Conservation (phyloP, 352 stramenopile genomes). For the Phytophthora hibernalis region DNA sequence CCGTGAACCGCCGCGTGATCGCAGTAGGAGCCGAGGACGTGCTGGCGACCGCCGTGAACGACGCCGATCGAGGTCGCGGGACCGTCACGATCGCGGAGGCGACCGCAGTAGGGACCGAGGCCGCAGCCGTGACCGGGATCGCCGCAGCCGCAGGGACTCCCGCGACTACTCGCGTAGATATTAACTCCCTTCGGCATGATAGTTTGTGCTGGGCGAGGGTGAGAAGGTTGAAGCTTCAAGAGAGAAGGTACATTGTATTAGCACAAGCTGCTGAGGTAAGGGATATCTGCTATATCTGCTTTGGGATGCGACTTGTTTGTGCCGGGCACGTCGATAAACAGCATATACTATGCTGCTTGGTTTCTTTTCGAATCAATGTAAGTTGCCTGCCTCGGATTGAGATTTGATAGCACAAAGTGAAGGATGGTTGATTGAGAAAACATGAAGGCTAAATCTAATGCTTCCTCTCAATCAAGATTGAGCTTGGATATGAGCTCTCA, state of each 20-base stretch:
- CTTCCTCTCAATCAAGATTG: background rate
- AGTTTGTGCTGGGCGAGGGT: background rate
- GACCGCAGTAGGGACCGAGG: slow-evolving; percentile 54
- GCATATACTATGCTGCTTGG: slow-evolving; percentile 2
- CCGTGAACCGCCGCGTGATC: slow-evolving; percentile 34
- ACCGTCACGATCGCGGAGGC: slow-evolving; percentile 48
- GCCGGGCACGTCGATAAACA: slow-evolving; percentile 3
- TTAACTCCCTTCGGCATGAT: slow-evolving; percentile 16
- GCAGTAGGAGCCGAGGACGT: slow-evolving; percentile 58
- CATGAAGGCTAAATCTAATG: background rate
- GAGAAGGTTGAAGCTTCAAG: background rate
- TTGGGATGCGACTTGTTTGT: background rate
- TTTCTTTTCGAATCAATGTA: slow-evolving; percentile 8
- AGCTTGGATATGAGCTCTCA: slow-evolving; percentile 1
- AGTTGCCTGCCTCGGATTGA: background rate
- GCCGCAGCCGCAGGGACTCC: slow-evolving; percentile 58
- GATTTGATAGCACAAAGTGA: background rate
- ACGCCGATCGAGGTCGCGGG: slow-evolving; percentile 39
- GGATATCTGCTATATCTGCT: slow-evolving; percentile 3
- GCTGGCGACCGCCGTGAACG: slow-evolving; percentile 45
- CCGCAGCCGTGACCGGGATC: slow-evolving; percentile 39
- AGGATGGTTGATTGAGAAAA: background rate
- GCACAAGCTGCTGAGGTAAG: slow-evolving; percentile 17
- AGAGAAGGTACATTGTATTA: slow-evolving; percentile 22
- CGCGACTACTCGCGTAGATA: slow-evolving; percentile 54